Percentiles rank a stretch among this genome's conserved stretches.
phyloP scores from a whole-genome alignment of 2,329 filamentous ascomycete genomes.

The Scedosporium apiospermum region DNA sequence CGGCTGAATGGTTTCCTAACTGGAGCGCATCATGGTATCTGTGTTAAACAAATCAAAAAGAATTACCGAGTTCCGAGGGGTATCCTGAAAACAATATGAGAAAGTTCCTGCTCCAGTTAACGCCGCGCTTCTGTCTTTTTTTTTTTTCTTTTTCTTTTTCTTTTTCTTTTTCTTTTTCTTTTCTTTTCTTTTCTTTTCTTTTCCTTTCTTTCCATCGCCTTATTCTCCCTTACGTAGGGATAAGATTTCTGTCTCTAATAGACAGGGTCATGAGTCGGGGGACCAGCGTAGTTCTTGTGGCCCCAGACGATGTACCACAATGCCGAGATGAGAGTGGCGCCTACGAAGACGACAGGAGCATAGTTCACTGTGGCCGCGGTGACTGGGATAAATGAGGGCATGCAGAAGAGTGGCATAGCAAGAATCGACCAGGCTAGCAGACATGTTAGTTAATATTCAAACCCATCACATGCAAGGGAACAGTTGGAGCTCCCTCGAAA shows the following conservation, averaged over 20 bases:
- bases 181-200: too few relatives aligned
- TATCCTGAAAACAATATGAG: background rate
- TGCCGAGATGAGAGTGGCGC: slow-evolving; percentile 49
- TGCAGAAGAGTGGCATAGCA: slow-evolving; percentile 65
- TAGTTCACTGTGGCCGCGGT: slow-evolving; percentile 57
- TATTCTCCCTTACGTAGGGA: background rate
- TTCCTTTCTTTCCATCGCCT: background rate
- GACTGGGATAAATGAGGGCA: slow-evolving; percentile 56
- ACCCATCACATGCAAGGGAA: background rate
- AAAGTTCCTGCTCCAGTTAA: background rate
- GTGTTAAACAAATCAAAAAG: slow-evolving; percentile 1
- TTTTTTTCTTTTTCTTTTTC: slow-evolving; percentile 6
- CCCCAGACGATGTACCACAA: slow-evolving; percentile 64
- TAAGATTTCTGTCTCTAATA: background rate
- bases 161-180: slow-evolving; percentile 4
- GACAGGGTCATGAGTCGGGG: slow-evolving; percentile 30
- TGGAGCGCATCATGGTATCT: background rate
- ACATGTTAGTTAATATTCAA: background rate
- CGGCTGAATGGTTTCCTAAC: background rate
- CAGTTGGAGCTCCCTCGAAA: background rate
- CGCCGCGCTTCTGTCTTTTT: slow-evolving; percentile 3
- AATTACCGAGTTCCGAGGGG: background rate
- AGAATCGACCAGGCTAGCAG: slow-evolving; percentile 53
- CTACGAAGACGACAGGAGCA: slow-evolving; percentile 64
- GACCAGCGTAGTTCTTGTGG: slow-evolving; percentile 57